Evolutionary conservation across 2,329 filamentous ascomycete species (phyloP), one percentile per base, ranked within the genome.

Genomic region (Nemania sp.): DNA sequence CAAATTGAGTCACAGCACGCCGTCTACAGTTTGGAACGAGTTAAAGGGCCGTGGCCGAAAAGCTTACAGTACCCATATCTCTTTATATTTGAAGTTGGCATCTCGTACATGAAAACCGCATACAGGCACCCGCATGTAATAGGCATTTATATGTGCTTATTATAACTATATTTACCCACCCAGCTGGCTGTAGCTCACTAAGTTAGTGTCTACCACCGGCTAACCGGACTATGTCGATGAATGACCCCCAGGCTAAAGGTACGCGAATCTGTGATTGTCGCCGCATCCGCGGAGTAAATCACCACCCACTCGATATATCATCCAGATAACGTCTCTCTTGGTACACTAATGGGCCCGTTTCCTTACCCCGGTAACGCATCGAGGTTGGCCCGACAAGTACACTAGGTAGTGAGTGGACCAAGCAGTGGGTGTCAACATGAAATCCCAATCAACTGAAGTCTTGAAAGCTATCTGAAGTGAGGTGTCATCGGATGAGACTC

Each of bases 191-290:
- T 45, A 42, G 25, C 34, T 47, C 40, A 9, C 47, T 6, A 53
- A 7, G 25, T 49, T 50, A 61, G 61, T 58, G n/a, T n/a, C n/a
- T n/a, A n/a, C n/a, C n/a, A n/a, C n/a, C n/a, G 49, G 52, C 57
- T 46, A 60, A 63, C 54, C 49, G 57, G 13, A n/a, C 10, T 9
- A 34, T 45, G 10, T 54, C 18, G 15, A 52, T 21, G 20, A 37
- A 34, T 39, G 46, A 57, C 40, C 50, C 53, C 54, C 54, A 62
- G 57, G 54, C 60, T 65, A 55, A 64, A 65, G 54, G 34, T 54
- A 39, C 29, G 29, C 42, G 29, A 51, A 58, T 61, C 39, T 58
- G 48, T 48, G 46, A 51, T 48, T 42, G 25, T 29, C 25, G 25
- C 25, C 25, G 25, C 25, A 29, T 29, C 25, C 25, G 42, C 55